These are phyloP conservation scores for Plantago major DNA, from an alignment of 257 asterid genomes.

Conservation along the genomic window DNA sequence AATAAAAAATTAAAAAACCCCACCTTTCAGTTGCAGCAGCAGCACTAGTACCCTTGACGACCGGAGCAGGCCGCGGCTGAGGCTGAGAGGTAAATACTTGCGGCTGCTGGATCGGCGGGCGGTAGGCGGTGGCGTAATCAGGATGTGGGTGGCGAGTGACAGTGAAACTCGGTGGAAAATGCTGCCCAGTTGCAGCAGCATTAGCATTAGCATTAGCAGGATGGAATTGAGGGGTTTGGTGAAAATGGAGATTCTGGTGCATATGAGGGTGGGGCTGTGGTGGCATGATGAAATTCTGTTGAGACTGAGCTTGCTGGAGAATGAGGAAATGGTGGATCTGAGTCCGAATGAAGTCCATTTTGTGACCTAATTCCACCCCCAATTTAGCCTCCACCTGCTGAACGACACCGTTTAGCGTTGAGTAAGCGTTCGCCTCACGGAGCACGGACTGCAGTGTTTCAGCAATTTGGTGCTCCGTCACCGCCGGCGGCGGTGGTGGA, in stretches of 20 bases:
- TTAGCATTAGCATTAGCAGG: not conserved
- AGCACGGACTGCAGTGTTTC: slow-evolving; percentile 53
- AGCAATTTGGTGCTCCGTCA: slow-evolving; percentile 60
- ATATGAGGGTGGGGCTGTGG: slow-evolving; percentile 31
- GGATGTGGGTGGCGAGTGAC: slow-evolving; percentile 32
- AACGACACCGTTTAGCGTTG: slow-evolving; percentile 54
- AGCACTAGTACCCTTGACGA: slow-evolving; percentile 1
- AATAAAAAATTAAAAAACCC: slow-evolving; percentile 1
- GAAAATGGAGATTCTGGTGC: slow-evolving; percentile 37
- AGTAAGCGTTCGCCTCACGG: slow-evolving; percentile 35
- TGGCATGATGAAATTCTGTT: slow-evolving; percentile 23
- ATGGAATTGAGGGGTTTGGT: slow-evolving; percentile 33
- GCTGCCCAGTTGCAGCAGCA: slow-evolving; percentile 14
- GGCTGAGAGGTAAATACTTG: slow-evolving; percentile 23
- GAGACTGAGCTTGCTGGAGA: slow-evolving; percentile 29
- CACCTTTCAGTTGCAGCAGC: slow-evolving; percentile 39
- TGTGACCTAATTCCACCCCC: slow-evolving; percentile 50
- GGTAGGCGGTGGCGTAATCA: slow-evolving; percentile 29
- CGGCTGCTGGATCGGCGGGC: slow-evolving; percentile 20
- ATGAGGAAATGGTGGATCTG: slow-evolving; percentile 59
- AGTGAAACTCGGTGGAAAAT: slow-evolving; percentile 28
- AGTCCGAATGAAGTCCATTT: slow-evolving; percentile 53
- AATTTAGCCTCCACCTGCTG: slow-evolving; percentile 57
- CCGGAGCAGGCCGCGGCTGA: slow-evolving; percentile 18
- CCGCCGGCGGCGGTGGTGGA: slow-evolving; percentile 25